These are phyloP conservation scores for Capillidium heterosporum DNA, from an alignment of 371 early-diverging fungal genomes.

Conservation along the genomic window DNA sequence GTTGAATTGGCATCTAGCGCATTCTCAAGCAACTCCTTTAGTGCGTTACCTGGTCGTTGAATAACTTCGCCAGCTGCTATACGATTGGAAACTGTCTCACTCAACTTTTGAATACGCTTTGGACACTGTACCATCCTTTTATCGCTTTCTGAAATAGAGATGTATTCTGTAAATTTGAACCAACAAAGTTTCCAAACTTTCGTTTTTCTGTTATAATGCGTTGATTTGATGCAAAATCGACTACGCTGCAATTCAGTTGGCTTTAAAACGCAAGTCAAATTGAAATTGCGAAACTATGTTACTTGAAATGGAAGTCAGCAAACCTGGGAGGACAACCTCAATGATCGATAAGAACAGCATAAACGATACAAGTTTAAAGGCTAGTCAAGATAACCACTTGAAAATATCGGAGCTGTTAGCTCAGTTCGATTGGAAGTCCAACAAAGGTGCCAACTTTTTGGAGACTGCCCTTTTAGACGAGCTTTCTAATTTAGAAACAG, in stretches of 20 bases:
- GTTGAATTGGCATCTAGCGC: slow-evolving; percentile 89
- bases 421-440: not conserved
- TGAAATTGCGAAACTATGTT: too few species aligned
- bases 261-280: too few species aligned
- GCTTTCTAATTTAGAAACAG: slow-evolving; percentile 4
- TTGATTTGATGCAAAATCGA: too few species aligned
- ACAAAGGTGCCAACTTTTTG: not conserved
- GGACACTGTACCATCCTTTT: not conserved
- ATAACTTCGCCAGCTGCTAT: slow-evolving; percentile 96
- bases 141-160: too few species aligned
- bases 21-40: slow-evolving; percentile 98
- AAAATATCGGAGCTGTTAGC: not conserved
- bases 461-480: not conserved
- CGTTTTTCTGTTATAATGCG: too few species aligned
- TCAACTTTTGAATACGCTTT: slow-evolving; percentile 38
- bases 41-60: slow-evolving; percentile 79
- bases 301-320: not conserved
- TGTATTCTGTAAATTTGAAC: too few species aligned
- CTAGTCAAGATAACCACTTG: not conserved
- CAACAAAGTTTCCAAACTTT: too few species aligned
- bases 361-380: too few species aligned
- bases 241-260: too few species aligned
- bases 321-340: not conserved
- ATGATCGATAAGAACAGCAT: not conserved
- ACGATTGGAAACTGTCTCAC: slow-evolving; percentile 68